Evolutionary conservation across 306 rosid species (phyloP).

Genomic region (Abrus pulchellus): DNA sequence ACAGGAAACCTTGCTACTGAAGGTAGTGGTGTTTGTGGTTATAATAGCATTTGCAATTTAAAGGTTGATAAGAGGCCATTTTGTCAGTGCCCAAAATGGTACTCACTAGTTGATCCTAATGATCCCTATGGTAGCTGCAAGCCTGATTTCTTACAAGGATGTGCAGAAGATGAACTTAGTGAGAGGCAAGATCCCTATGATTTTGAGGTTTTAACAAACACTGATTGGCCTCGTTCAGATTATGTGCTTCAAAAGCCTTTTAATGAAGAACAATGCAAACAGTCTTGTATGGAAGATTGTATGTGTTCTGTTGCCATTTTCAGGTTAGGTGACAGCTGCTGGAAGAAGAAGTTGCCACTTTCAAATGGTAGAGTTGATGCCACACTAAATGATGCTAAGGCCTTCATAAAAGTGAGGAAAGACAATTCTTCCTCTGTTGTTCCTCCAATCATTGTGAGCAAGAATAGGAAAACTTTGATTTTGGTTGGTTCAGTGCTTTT

Average conservation of each 20-base stretch:
- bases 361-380: constrained; percentile 54
- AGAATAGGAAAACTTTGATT: constrained; percentile 41
- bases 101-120: constrained; percentile 48
- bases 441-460: constrained; percentile 28
- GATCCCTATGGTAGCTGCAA: constrained; percentile 54
- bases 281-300: constrained; percentile 64
- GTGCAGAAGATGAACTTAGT: constrained; percentile 49
- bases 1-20: accelerated
- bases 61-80: constrained; percentile 36
- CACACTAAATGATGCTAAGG: constrained; percentile 44
- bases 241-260: constrained; percentile 37
- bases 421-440: constrained; percentile 39
- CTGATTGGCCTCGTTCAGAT: constrained; percentile 57
- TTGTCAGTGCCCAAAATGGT: constrained; percentile 58
- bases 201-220: constrained; percentile 17
- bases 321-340: constrained; percentile 48
- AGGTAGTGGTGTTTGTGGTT: constrained; percentile 57
- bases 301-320: constrained; percentile 56
- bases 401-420: constrained; percentile 57
- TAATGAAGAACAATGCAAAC: constrained; percentile 49
- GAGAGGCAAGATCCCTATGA: constrained; percentile 33
- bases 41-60: constrained; percentile 48
- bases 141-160: constrained; percentile 55
- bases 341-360: constrained; percentile 64
- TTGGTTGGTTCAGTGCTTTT: constrained; percentile 53